These are phyloP conservation scores for Bryoglossum gracile DNA, from an alignment of 495 filamentous ascomycete genomes.

Conservation along the genomic window DNA sequence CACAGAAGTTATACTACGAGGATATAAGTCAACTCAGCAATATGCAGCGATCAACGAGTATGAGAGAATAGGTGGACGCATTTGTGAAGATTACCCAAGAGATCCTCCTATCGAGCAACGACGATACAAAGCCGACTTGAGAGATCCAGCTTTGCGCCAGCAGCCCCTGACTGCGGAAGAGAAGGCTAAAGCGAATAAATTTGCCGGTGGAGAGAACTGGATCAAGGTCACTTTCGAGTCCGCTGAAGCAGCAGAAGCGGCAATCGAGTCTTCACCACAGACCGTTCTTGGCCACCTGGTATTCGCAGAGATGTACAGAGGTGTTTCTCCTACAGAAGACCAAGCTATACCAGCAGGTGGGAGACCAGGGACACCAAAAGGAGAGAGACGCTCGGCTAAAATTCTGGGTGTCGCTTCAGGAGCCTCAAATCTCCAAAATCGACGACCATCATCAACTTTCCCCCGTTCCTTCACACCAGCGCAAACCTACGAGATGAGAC, in stretches of 20 bases:
- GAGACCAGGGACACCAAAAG: not conserved
- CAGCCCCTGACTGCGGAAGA: slow-evolving; percentile 58
- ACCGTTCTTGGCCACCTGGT: slow-evolving; percentile 68
- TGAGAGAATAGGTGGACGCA: slow-evolving; percentile 69
- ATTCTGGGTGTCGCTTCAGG: slow-evolving; percentile 10
- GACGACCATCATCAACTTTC: slow-evolving; percentile 20
- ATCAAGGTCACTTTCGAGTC: slow-evolving; percentile 91
- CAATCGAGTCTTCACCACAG: slow-evolving; percentile 68
- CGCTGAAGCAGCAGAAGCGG: slow-evolving; percentile 66
- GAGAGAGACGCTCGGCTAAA: not conserved
- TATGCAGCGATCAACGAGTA: slow-evolving; percentile 82
- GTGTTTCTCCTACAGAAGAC: slow-evolving; percentile 61
- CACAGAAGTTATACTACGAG: slow-evolving; percentile 75
- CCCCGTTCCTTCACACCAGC: slow-evolving; percentile 17
- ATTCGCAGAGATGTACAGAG: slow-evolving; percentile 69
- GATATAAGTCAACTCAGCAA: slow-evolving; percentile 66
- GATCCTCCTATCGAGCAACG: slow-evolving; percentile 49
- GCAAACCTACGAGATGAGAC: slow-evolving; percentile 18
- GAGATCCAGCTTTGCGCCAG: slow-evolving; percentile 51
- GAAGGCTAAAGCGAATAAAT: slow-evolving; percentile 64
- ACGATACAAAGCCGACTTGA: slow-evolving; percentile 52
- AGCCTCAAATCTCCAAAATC: not conserved
- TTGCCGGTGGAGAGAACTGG: slow-evolving; percentile 77
- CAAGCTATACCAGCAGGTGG: slow-evolving; percentile 42
- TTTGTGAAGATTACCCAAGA: slow-evolving; percentile 87